phyloP scores from a whole-genome alignment of 2,329 filamentous ascomycete genomes.

The Eurotiales sp. region DNA sequence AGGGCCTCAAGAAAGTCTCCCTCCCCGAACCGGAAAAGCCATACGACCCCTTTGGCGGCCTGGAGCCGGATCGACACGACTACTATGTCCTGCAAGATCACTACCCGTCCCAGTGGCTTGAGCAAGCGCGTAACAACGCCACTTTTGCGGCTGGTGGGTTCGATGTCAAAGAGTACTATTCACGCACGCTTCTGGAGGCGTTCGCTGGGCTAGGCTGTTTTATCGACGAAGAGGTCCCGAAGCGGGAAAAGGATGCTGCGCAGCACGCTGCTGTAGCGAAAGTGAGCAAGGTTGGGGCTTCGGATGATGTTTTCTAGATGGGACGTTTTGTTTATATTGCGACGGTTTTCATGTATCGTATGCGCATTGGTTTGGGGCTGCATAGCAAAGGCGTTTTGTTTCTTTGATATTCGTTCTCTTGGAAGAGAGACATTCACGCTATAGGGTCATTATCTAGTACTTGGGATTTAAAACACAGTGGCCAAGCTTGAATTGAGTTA shows the following conservation, averaged over 20 bases:
- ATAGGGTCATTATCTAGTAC: too few species aligned
- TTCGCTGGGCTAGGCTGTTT: conserved; percentile 88
- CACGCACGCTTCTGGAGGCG: conserved; percentile 77
- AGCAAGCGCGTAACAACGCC: conserved; percentile 61
- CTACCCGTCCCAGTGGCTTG: conserved; percentile 74
- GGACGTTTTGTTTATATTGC: too few species aligned
- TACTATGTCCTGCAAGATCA: conserved; percentile 66
- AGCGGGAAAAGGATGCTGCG: conserved; percentile 29
- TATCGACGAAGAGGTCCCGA: conserved; percentile 66
- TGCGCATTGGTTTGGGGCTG: too few species aligned
- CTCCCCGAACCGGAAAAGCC: conserved; percentile 64
- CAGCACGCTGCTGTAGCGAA: conserved; percentile 23
- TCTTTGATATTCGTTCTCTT: background rate
- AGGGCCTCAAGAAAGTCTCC: conserved; percentile 68
- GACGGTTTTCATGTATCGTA: too few species aligned
- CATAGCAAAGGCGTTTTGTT: conserved; percentile 20
- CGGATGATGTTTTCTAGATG: conserved; percentile 15
- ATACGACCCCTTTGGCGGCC: conserved; percentile 84
- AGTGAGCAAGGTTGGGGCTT: conserved; percentile 13
- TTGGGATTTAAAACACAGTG: too few species aligned
- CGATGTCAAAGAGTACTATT: conserved; percentile 74
- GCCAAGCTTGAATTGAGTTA: too few species aligned
- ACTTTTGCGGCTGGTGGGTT: conserved; percentile 76
- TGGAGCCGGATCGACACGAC: conserved; percentile 58
- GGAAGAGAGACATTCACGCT: too few species aligned